Evolutionary conservation across 2,329 filamentous ascomycete species (phyloP).

Genomic region (Hypoxylon sp.): DNA sequence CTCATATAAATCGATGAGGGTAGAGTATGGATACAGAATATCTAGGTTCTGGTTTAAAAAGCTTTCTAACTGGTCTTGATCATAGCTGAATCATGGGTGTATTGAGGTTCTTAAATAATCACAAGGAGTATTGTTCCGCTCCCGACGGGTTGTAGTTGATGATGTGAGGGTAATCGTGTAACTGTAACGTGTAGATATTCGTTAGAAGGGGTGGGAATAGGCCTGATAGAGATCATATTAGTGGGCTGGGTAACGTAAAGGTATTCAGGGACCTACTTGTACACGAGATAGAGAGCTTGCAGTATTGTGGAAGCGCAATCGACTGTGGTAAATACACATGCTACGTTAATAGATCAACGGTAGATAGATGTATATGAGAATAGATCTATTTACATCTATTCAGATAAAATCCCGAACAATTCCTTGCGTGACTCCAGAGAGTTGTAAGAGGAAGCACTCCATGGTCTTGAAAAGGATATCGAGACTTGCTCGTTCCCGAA

Average conservation of each 20-base stretch:
- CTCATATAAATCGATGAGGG: background rate
- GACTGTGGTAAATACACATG: background rate
- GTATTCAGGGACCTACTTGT: background rate
- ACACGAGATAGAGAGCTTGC: background rate
- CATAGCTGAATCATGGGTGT: background rate
- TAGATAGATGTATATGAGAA: no score
- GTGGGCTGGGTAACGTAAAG: background rate
- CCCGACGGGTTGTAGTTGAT: no score
- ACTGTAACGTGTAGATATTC: background rate
- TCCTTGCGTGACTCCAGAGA: no score
- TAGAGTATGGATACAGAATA: background rate
- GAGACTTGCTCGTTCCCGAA: background rate
- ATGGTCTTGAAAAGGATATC: background rate
- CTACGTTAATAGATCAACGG: no score
- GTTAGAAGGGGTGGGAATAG: background rate
- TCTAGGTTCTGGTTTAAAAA: background rate
- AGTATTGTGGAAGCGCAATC: no score
- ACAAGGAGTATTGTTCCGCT: no score
- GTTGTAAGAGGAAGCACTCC: no score
- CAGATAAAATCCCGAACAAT: no score
- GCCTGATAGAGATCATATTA: background rate
- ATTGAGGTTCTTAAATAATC: no score
- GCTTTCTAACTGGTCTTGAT: background rate
- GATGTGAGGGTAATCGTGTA: background rate
- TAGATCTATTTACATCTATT: no score